Base-by-base conservation (phyloP, 2,329 filamentous ascomycete species). In the Cercospora citrullina region DNA sequence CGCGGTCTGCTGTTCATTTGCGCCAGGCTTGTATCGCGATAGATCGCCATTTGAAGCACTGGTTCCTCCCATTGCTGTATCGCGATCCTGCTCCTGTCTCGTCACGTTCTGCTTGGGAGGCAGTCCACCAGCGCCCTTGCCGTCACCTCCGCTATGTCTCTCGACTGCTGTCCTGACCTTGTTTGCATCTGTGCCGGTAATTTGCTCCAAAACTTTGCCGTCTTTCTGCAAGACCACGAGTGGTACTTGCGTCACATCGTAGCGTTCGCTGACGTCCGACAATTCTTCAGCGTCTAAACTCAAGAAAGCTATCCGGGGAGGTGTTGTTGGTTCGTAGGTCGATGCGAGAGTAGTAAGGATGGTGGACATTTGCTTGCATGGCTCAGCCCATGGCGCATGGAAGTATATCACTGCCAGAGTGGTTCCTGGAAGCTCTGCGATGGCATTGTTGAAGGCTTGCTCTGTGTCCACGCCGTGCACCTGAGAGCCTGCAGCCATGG, bases 341-440 rank as follows among this genome's bases (percentile, higher is more conserved):
- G 89, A 88, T 72, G 94, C 94, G 72, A 99, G 91, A 23, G 93
- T 91, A 77, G 87, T 86, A 72, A 99, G 88, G 74, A 98, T 91
- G 61, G 89, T 91, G 73, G 87, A 88, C 94, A 98, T 98, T 82
- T 97, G 93, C 71, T 91, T 89, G 84, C 95, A 98, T 57, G 95
- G 95, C 68, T 93, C 93, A 31, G 95, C 95, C 95, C 95, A 99
- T 72, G 94, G 91, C 21, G 95, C 93, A 80, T 98, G 91, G 85
- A 99, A 99, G 79, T 94, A 97, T 77, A 96, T 88, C 77, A 97
- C 86, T 71, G 94, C 85, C 68, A 97, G 87, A 16, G 91, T 88
- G 16, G 89, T 86, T 1, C 90, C 77, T 10, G 91, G 87, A 14
- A 94, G 85, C 51, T 87, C 85, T 70, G 85, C 84, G 70, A 92